Percentiles rank a stretch among this genome's conserved stretches.
phyloP scores from a whole-genome alignment of 352 stramenopile genomes.

The Phytopythium helicoides region DNA sequence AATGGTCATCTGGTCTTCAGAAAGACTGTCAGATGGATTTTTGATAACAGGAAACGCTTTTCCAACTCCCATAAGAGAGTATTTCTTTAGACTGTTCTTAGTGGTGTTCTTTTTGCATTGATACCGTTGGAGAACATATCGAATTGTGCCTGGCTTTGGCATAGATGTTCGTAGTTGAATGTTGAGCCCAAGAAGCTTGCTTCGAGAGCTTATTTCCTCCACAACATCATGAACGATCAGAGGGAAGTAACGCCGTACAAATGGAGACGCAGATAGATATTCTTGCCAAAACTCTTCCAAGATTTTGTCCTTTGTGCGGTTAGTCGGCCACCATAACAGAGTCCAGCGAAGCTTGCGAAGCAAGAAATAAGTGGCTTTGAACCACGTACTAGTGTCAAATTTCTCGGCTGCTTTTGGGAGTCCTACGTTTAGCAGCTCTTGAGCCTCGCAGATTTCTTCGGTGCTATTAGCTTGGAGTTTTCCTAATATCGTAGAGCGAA shows the following conservation, averaged over 20 bases:
- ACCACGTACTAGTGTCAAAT: slow-evolving; percentile 8
- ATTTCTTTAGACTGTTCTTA: too few relatives aligned
- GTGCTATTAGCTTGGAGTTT: slow-evolving; percentile 42
- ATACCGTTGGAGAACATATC: too few relatives aligned
- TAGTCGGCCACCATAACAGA: not conserved
- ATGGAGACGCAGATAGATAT: slow-evolving; percentile 18
- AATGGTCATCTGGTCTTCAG: too few relatives aligned
- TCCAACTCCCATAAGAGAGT: slow-evolving; percentile 19
- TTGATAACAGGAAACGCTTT: slow-evolving; percentile 7
- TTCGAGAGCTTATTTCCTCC: slow-evolving; percentile 37
- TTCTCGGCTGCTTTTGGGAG: slow-evolving; percentile 29
- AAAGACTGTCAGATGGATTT: too few relatives aligned
- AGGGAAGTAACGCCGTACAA: slow-evolving; percentile 25
- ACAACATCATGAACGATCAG: slow-evolving; percentile 46
- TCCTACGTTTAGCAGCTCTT: slow-evolving; percentile 29
- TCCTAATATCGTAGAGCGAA: slow-evolving; percentile 43
- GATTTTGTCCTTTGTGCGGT: not conserved
- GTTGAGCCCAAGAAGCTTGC: slow-evolving; percentile 22
- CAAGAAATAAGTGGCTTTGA: not conserved
- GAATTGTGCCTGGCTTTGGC: too few relatives aligned
- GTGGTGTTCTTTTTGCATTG: too few relatives aligned
- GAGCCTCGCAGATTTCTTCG: slow-evolving; percentile 17
- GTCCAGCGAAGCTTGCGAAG: not conserved
- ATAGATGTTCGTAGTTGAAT: too few relatives aligned
- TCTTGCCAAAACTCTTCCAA: slow-evolving; percentile 41